These are phyloP conservation scores for Phanerochaete carnosa DNA, from an alignment of 768 basidiomycete species.

Conservation along the genomic window DNA sequence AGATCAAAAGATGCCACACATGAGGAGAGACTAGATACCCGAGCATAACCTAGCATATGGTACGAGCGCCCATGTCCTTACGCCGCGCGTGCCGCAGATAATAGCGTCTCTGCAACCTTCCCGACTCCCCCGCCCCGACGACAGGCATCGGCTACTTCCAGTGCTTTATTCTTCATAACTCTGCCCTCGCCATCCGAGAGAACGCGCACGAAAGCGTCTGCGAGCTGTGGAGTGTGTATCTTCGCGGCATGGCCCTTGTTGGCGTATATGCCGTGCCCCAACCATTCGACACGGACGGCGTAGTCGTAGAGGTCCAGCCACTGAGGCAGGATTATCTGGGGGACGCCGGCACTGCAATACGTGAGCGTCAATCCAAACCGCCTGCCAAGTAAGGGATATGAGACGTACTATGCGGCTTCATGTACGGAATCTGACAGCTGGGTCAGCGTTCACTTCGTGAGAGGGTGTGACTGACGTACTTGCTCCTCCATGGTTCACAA, in stretches of 20 bases:
- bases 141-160: conserved; percentile 8
- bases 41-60: too few relatives aligned
- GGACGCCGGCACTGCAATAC: conserved; percentile 15
- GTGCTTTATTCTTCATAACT: conserved; percentile 5
- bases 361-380: not conserved
- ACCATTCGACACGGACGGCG: conserved; percentile 19
- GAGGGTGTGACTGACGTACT: conserved; percentile 1
- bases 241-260: conserved; percentile 16
- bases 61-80: not conserved
- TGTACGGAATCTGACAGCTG: conserved; percentile 7
- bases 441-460: not conserved
- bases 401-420: conserved; percentile 10
- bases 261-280: conserved; percentile 21
- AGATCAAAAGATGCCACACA: not conserved
- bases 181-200: conserved; percentile 10
- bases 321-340: conserved; percentile 21
- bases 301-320: conserved; percentile 25
- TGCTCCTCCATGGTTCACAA: conserved; percentile 16
- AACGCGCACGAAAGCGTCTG: conserved; percentile 15
- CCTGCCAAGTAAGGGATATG: too few relatives aligned
- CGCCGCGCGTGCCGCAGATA: not conserved
- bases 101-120: conserved; percentile 9
- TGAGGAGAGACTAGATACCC: too few relatives aligned
- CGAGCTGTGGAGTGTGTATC: conserved; percentile 17
- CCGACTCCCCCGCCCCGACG: conserved; percentile 10